Evolutionary conservation across 2,329 filamentous ascomycete species (phyloP), one percentile per base, ranked within the genome.

Genomic region (Graphiopsis chlorocephala): DNA sequence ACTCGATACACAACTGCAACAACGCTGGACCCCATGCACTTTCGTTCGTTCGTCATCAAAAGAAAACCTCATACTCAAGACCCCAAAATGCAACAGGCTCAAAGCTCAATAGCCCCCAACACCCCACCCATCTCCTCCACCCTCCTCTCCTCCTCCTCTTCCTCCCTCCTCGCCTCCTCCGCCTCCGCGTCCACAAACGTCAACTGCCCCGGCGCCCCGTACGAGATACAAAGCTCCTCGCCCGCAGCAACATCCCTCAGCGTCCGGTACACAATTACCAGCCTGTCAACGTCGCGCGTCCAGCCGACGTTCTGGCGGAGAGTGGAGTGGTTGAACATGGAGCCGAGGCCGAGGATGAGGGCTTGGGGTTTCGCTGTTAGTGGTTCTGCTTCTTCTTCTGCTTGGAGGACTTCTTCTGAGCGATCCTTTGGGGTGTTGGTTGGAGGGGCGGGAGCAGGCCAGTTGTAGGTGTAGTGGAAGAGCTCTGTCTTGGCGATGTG

Each of bases 281-380:
- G 71, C 2, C 76, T 77, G 3, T 76, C 70, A 1, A 83, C 53
- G 72, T 86, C 81, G 25, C 83, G 76, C 67, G 79, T 78, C 84
- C 84, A 86, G 3, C 80, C 83, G 4, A 86, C 81, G 70, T 87
- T 87, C 68, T 86, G 84, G 29, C 78, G 68, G 12, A 75, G 69
- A 0, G 73, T 75, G 3, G 83, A 84, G 68, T 87, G 84, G 65
- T 87, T 86, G 76, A 86, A 86, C 82, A 86, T 84, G 63, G 79
- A 82, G 17, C 85, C 85, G 0, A 87, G 75, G 2, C 84, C 84
- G 42, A 86, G 77, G 31, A 86, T 78, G 2, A 86, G 74, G 11
- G 83, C 84, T 74, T 86, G 84, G 0, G 80, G 80, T 35, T 73
- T 78, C 28, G 53, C 53, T 15, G n/a, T 33, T 5, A 56, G 14